Base-by-base conservation (phyloP, 306 rosid genomes). In the Notholithocarpus densiflorus region DNA sequence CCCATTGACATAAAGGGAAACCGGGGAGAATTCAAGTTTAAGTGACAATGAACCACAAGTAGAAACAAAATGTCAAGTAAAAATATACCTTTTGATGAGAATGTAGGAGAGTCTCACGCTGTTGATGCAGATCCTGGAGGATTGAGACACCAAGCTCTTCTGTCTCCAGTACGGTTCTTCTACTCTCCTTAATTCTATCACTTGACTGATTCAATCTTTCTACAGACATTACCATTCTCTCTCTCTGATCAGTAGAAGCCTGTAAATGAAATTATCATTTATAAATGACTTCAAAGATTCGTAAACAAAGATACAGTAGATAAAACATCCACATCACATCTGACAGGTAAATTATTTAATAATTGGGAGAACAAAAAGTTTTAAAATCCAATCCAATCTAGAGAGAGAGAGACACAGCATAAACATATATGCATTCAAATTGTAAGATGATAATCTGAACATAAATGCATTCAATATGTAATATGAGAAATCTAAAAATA, bases 51-150 rank as follows among this genome's bases (percentile, higher is more conserved):
- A 75, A 76, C 55, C 74, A 48, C 24, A 6, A 32, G 64, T 23
- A 40, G 31, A 73, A 70, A 78, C 23, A 60, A 61, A 74, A 75
- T 62, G 60, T 57, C 51, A 56, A 71, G 71, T 56, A 62, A 75
- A 76, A 29, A 24, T 79, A 4, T 88, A 93, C 97, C 81, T 86
- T 93, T 71, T 84, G 71, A 84, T 93, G 96, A 75, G 97, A 93
- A 82, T 79, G 87, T 70, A 93, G 84, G 66, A 93, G 96, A 79
- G 96, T 93, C 87, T 93, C 96, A 5, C 97, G 92, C 78, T 93
- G 97, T 82, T 87, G 91, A 73, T 93, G 97, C 84, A 93, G 83
- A 90, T 93, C 96, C 77, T 93, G 89, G 77, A 93, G 94, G 82
- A 93, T 88, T 72, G 92, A 88, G 84, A 89, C 89, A 60, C 97